Evolutionary conservation across 352 stramenopile species (phyloP).

Genomic region (Elongisporangium anandrum): DNA sequence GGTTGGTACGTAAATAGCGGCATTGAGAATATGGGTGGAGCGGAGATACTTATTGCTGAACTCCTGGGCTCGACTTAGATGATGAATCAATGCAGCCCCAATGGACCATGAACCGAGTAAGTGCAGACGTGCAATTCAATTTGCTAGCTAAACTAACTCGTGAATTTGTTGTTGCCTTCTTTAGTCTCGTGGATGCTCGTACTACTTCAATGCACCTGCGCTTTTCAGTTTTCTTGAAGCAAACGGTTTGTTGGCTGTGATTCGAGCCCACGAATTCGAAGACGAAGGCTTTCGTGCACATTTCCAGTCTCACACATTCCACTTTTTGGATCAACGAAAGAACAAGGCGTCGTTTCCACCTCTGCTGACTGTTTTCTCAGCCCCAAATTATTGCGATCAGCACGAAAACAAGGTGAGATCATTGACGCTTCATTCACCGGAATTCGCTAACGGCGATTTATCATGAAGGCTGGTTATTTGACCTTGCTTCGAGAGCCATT

Average conservation of each 20-base stretch:
- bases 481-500: constrained; percentile 41
- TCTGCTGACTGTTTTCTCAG: constrained; percentile 94
- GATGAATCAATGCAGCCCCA: constrained; percentile 3
- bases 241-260: constrained; percentile 64
- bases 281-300: constrained; percentile 65
- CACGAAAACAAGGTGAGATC: constrained; percentile 57
- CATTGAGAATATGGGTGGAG: too few relatives aligned
- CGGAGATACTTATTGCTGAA: not conserved
- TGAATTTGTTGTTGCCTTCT: not conserved
- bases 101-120: constrained; percentile 34
- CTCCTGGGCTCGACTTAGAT: not conserved
- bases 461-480: constrained; percentile 48
- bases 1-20: constrained; percentile 12
- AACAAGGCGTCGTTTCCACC: constrained; percentile 45
- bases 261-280: constrained; percentile 83
- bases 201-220: constrained; percentile 84
- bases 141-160: not conserved
- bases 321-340: constrained; percentile 33
- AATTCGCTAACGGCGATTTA: not conserved
- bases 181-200: constrained; percentile 73
- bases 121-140: not conserved
- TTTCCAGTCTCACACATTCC: constrained; percentile 41
- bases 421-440: not conserved
- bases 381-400: constrained; percentile 94
- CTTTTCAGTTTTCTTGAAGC: constrained; percentile 62